These are phyloP conservation scores for Boletellus ananiceps DNA, from an alignment of 768 basidiomycete genomes.

Conservation along the genomic window DNA sequence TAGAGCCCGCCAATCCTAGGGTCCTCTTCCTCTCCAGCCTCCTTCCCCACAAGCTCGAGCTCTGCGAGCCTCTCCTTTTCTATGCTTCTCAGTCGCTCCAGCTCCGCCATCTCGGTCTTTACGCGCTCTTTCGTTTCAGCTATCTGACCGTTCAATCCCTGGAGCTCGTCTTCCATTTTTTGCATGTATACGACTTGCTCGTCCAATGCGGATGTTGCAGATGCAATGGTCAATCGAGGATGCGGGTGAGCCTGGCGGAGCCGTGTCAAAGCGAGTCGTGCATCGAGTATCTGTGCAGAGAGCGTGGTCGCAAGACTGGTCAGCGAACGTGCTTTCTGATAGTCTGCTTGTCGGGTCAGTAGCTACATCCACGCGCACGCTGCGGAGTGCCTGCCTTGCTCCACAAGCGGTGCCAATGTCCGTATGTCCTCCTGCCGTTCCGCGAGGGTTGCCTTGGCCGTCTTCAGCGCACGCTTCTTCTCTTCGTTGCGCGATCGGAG, in stretches of 20 bases:
- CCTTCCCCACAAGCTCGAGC: slow-evolving; percentile 49
- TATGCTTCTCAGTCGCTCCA: slow-evolving; percentile 57
- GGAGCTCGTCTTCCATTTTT: slow-evolving; percentile 60
- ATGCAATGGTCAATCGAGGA: slow-evolving; percentile 70
- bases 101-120: slow-evolving; percentile 49
- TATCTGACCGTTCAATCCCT: slow-evolving; percentile 46
- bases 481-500: slow-evolving; percentile 55
- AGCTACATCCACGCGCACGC: neutral
- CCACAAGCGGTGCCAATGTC: slow-evolving; percentile 61
- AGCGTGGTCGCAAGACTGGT: slow-evolving; percentile 54
- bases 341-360: slow-evolving; percentile 41
- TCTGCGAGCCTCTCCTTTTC: slow-evolving; percentile 61
- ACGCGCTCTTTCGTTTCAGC: slow-evolving; percentile 55
- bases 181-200: slow-evolving; percentile 81
- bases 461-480: slow-evolving; percentile 67
- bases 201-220: slow-evolving; percentile 70
- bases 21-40: slow-evolving; percentile 57
- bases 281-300: slow-evolving; percentile 76
- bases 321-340: slow-evolving; percentile 48
- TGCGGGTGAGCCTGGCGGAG: slow-evolving; percentile 78
- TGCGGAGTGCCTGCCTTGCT: slow-evolving; percentile 41
- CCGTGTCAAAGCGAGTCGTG: slow-evolving; percentile 72
- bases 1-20: slow-evolving; percentile 59
- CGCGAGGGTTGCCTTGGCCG: slow-evolving; percentile 56
- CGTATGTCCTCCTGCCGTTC: slow-evolving; percentile 61